Evolutionary conservation across 805 yeast species (phyloP).

Genomic region (Zygosaccharomyces bailii): DNA sequence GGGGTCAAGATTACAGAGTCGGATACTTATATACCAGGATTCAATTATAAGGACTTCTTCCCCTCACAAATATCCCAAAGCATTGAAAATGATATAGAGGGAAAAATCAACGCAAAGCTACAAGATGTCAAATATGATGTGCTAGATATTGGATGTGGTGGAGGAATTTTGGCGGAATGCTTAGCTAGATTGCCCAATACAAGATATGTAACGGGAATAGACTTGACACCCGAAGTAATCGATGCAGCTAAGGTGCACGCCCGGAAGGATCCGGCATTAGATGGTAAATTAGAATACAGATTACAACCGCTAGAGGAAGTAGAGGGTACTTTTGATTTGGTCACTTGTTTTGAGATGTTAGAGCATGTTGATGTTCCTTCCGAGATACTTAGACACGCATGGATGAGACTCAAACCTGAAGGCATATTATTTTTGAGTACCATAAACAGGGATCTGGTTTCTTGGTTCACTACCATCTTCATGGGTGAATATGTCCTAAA

Average conservation of each 20-base stretch:
- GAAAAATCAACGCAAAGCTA: slow-evolving; percentile 36
- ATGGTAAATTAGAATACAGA: slow-evolving; percentile 54
- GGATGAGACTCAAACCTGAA: slow-evolving; percentile 57
- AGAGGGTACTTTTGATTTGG: slow-evolving; percentile 58
- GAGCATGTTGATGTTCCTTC: slow-evolving; percentile 92
- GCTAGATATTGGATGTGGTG: slow-evolving; percentile 96
- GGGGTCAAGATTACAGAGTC: slow-evolving; percentile 29
- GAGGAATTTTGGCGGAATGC: slow-evolving; percentile 89
- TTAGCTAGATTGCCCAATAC: slow-evolving; percentile 72
- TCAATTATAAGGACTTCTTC: slow-evolving; percentile 54
- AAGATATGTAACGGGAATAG: slow-evolving; percentile 70
- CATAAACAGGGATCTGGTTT: slow-evolving; percentile 78
- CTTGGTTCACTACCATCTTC: slow-evolving; percentile 91
- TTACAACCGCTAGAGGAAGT: slow-evolving; percentile 59
- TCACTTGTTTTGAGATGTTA: slow-evolving; percentile 89
- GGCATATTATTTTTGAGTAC: slow-evolving; percentile 89
- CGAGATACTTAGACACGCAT: slow-evolving; percentile 63
- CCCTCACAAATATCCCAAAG: slow-evolving; percentile 52
- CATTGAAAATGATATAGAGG: slow-evolving; percentile 52
- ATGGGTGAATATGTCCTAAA: slow-evolving; percentile 77
- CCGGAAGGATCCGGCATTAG: slow-evolving; percentile 59
- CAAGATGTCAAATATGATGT: slow-evolving; percentile 43
- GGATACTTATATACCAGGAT: slow-evolving; percentile 73
- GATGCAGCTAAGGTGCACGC: slow-evolving; percentile 74
- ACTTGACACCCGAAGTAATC: slow-evolving; percentile 77